phyloP scores from a whole-genome alignment of 257 asterid species.

The Buddleja alternifolia region DNA sequence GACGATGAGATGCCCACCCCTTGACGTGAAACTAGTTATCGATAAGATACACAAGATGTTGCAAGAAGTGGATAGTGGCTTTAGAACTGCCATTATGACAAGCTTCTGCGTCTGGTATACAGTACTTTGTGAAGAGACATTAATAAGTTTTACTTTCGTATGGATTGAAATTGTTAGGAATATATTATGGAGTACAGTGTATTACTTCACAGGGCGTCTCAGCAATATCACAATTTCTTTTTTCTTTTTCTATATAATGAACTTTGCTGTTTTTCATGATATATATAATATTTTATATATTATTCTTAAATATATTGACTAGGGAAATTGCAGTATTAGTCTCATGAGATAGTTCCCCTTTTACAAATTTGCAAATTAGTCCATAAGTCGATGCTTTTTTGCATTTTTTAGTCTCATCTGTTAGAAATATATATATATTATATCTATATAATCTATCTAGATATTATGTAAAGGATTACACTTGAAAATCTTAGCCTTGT shows the following conservation, averaged over 20 bases:
- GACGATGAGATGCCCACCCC: constrained; percentile 99
- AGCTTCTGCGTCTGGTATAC: constrained; percentile 93
- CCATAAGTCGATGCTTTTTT: too few species aligned
- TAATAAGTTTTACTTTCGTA: background rate
- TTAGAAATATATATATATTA: too few species aligned
- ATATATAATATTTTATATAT: too few species aligned
- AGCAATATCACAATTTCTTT: background rate
- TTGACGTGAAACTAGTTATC: constrained; percentile 50
- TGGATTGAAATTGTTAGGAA: constrained; percentile 1
- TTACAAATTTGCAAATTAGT: too few species aligned
- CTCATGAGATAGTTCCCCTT: too few species aligned
- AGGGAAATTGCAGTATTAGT: too few species aligned
- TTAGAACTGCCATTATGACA: constrained; percentile 88
- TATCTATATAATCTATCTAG: too few species aligned
- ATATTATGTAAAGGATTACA: constrained; percentile 28
- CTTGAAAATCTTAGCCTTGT: constrained; percentile 58
- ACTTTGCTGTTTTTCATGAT: background rate
- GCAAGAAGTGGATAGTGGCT: constrained; percentile 70
- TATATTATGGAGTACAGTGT: background rate
- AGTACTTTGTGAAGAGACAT: constrained; percentile 43
- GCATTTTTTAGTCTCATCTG: too few species aligned
- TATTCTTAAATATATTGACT: too few species aligned
- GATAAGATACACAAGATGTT: constrained; percentile 65
- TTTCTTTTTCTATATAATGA: background rate
- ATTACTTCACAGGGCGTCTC: background rate